Percentiles rank a stretch among this genome's conserved stretches.
Conservation (phyloP, 2,329 filamentous ascomycete genomes). For the Orbilia brochopaga region DNA sequence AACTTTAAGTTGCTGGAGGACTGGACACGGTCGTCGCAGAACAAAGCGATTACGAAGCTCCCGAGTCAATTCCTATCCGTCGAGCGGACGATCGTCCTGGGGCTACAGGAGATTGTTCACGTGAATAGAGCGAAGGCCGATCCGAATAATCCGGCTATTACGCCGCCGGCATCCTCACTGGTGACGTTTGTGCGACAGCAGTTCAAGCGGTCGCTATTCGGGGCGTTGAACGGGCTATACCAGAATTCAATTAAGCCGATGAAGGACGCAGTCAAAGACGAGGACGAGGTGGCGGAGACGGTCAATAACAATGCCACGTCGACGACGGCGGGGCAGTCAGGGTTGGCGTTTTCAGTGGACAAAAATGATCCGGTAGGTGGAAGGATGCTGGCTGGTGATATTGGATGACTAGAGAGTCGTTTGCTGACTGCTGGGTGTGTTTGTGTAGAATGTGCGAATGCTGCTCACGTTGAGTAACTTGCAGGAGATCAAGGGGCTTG, state of each 20-base stretch:
- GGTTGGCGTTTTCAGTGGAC: conserved; percentile 47
- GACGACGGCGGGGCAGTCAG: conserved; percentile 37
- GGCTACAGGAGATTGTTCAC: conserved; percentile 95
- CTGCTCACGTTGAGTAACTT: conserved; percentile 93
- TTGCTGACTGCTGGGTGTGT: conserved; percentile 15
- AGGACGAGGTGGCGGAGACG: conserved; percentile 63
- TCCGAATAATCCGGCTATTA: conserved; percentile 74
- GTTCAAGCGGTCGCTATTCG: conserved; percentile 93
- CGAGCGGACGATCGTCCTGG: conserved; percentile 78
- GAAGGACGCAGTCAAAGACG: conserved; percentile 65
- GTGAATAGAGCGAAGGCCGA: conserved; percentile 83
- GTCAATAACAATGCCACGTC: conserved; percentile 50
- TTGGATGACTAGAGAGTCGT: background rate
- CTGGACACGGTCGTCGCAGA: conserved; percentile 83
- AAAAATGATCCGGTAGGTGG: conserved; percentile 46
- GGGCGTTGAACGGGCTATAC: conserved; percentile 91
- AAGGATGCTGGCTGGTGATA: background rate
- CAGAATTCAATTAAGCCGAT: conserved; percentile 86
- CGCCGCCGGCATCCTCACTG: conserved; percentile 84
- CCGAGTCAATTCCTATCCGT: conserved; percentile 84
- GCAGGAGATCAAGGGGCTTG: conserved; percentile 77
- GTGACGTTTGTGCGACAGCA: conserved; percentile 88
- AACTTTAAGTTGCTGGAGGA: conserved; percentile 91
- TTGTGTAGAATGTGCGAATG: conserved; percentile 80
- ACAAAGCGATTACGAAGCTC: conserved; percentile 88